phyloP scores from a whole-genome alignment of 164 flowering plant species.

The Chimonanthus salicifolius region DNA sequence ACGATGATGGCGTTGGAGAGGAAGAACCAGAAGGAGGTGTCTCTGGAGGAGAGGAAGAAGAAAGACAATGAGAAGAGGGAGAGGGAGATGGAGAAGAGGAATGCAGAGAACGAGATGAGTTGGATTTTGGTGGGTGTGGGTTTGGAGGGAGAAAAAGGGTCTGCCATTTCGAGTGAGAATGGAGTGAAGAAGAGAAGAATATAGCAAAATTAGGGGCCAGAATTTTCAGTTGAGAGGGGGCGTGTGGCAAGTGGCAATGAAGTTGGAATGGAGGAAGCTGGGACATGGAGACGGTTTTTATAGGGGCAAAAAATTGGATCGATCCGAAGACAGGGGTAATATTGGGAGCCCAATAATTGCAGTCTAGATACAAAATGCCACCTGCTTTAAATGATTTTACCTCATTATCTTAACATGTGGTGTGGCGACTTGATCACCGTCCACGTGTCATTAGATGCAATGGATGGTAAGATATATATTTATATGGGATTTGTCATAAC shows the following conservation, averaged over 20 bases:
- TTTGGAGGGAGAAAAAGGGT: neutral
- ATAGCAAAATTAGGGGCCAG: neutral
- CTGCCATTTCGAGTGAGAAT: conserved; percentile 8
- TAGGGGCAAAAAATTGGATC: neutral
- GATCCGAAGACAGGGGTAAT: neutral
- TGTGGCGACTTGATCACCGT: neutral
- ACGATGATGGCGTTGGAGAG: conserved; percentile 55
- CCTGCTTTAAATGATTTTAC: neutral
- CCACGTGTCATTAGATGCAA: neutral
- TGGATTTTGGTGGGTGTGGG: conserved; percentile 14
- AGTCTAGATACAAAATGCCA: neutral
- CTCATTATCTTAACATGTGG: neutral
- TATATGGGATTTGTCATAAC: too few species aligned
- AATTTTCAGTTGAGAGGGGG: neutral
- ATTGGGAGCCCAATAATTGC: neutral
- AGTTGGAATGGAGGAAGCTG: neutral
- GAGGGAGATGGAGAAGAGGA: conserved; percentile 35
- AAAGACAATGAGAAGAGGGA: conserved; percentile 23
- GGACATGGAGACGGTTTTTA: neutral
- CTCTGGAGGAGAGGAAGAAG: conserved; percentile 27
- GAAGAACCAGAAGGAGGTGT: conserved; percentile 61
- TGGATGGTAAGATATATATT: too few species aligned
- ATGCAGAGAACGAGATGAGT: conserved; percentile 29
- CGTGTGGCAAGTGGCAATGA: neutral
- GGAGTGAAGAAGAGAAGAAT: neutral